Evolutionary conservation across 2,329 filamentous ascomycete species (phyloP), one percentile per base, ranked within the genome.

Genomic region (Fusarium sp.): DNA sequence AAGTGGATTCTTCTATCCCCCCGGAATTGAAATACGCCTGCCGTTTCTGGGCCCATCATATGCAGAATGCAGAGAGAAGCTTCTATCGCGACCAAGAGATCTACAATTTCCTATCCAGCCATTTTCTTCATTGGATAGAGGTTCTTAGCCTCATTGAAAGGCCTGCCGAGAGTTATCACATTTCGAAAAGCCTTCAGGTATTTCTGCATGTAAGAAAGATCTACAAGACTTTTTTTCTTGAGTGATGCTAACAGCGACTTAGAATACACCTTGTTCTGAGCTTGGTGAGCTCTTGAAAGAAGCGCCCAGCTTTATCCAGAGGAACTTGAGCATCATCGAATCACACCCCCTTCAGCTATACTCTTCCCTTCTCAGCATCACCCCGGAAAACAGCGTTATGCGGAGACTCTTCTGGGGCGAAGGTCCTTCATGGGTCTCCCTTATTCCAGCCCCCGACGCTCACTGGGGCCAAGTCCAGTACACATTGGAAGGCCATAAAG

Each of bases 101-200:
- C 7, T 70, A 84, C 60, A 1, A 60, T 1, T 87, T 87, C 69
- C 73, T 87, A 6, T 67, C 76, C 14, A 11, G 69, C 16, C 81
- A 85, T 71, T 78, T 86, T 60, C 82, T 87, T 4, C 77, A 86
- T 61, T 86, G 83, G 84, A 70, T 86, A 2, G 83, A 86, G 73
- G 81, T 80, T 7, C 71, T 85, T 23, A 81, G 81, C 56, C 70
- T 84, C 9, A 74, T 85, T 41, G 76, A 77, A 14, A 30, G 25
- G 25, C 25, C 25, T 4, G 2, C 10, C 1, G 48, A 52, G 16
- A n/a, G 25, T 3, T 52, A 52, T 13, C 25, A n/a, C 10, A 52
- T 52, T 1, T n/a, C 25, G 0, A 52, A 30, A 30, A 52, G 48
- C 1, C 25, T 52, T 0, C 48, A 52, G 25, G 48, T 52, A 7